Percentiles rank a stretch among this genome's conserved stretches.
Conservation (phyloP, 768 basidiomycete genomes). For the Leccinum sublutescens region DNA sequence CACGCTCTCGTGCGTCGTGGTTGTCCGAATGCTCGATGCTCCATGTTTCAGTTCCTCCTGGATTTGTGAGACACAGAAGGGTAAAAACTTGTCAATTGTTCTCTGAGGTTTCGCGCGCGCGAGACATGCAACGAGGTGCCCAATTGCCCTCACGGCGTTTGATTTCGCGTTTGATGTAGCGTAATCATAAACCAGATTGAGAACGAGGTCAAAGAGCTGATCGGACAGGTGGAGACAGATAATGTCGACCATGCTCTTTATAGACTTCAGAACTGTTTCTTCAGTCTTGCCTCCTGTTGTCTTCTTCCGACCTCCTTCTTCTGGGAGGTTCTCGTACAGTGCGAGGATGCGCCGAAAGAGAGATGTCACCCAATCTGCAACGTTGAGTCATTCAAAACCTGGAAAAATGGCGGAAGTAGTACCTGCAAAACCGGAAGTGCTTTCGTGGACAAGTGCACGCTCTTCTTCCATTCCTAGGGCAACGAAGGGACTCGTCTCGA, state of each 20-base stretch:
- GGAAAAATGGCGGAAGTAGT: constrained; percentile 12
- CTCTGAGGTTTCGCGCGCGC: constrained; percentile 75
- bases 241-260: constrained; percentile 78
- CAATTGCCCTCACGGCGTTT: constrained; percentile 88
- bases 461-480: constrained; percentile 62
- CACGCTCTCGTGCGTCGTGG: constrained; percentile 67
- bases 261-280: constrained; percentile 71
- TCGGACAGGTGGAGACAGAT: constrained; percentile 69
- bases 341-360: constrained; percentile 77
- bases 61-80: constrained; percentile 73
- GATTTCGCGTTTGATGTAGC: constrained; percentile 86
- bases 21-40: constrained; percentile 82
- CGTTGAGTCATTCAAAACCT: background rate
- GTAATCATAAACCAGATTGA: constrained; percentile 84
- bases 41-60: constrained; percentile 86
- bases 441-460: constrained; percentile 69
- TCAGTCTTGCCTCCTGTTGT: constrained; percentile 81
- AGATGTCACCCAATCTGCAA: constrained; percentile 74
- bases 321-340: constrained; percentile 89
- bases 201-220: constrained; percentile 75
- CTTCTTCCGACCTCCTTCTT: constrained; percentile 87
- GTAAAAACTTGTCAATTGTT: constrained; percentile 77
- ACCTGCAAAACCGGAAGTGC: constrained; percentile 79
- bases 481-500: constrained; percentile 34
- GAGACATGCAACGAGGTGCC: constrained; percentile 82